Evolutionary conservation across 2,329 filamentous ascomycete species (phyloP), one percentile per base, ranked within the genome.

Genomic region (Alternaria ventricosa): DNA sequence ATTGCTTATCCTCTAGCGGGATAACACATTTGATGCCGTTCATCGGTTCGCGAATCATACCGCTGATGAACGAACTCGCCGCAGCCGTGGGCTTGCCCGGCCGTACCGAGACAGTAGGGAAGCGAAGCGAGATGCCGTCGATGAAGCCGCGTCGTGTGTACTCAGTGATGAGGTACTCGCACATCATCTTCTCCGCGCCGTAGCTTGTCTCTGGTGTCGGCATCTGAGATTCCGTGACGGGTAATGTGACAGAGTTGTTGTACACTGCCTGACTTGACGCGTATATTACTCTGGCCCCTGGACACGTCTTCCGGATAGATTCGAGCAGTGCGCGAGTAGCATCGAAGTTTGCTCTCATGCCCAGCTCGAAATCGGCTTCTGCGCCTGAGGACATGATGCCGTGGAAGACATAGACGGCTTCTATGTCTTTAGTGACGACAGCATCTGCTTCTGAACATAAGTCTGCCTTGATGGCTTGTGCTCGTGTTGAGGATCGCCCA

Each of bases 361-460:
- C 86, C 1, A 87, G 80, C 57, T 86, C 84, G 72, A 85, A 87
- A 77, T 88, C 82, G 61, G 84, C 85, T 75, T 89, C 87, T 9
- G 86, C 86, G 7, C 86, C 86, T 4, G 86, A 85, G 0, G 87
- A 89, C 87, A 89, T 89, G 82, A 89, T 88, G 61, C 87, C 87
- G 77, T 89, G 87, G 79, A 89, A 87, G 70, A 88, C 78, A 77
- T 87, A 89, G 46, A 65, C 51, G 47, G 64, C 67, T 5, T 71
- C 45, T 22, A 70, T 60, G 22, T 68, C 61, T 4, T 61, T 47
- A 12, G 61, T 50, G 5, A 70, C 68, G 15, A 67, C 66, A 6
- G 27, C 3, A 22, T 36, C 33, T 1, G 70, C 56, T 43, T 67
- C 27, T 13, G 63, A 65, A 43, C 85, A 77, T 3, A 88, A 81